These are phyloP conservation scores for Gilbertella persicaria DNA, from an alignment of 371 early-diverging fungal genomes.

Conservation along the genomic window DNA sequence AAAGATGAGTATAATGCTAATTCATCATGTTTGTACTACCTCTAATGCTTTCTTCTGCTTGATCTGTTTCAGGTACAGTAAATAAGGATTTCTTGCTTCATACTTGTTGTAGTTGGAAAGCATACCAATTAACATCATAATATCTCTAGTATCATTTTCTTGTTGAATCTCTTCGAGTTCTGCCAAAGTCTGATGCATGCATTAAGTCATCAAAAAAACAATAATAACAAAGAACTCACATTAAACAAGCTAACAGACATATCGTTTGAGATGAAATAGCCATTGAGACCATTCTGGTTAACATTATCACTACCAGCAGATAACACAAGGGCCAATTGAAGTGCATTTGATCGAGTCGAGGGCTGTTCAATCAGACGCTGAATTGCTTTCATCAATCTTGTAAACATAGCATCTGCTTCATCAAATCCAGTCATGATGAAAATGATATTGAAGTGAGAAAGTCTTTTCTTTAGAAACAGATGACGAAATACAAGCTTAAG, in stretches of 20 bases:
- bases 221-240: conserved; percentile 18
- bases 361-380: conserved; percentile 24
- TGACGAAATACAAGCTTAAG: conserved; percentile 48
- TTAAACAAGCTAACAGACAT: conserved; percentile 41
- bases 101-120: conserved; percentile 62
- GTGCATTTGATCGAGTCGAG: conserved; percentile 21
- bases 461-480: conserved; percentile 51
- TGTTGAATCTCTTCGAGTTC: conserved; percentile 1
- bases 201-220: background rate
- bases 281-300: conserved; percentile 60
- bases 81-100: conserved; percentile 52
- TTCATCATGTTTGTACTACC: conserved; percentile 1
- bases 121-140: conserved; percentile 46
- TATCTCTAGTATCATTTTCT: conserved; percentile 21
- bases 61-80: conserved; percentile 6
- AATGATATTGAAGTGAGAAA: conserved; percentile 58
- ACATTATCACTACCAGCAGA: conserved; percentile 60
- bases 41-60: conserved; percentile 20
- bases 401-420: conserved; percentile 52
- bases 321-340: conserved; percentile 47
- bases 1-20: background rate
- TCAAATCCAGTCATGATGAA: conserved; percentile 53
- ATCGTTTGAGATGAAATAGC: conserved; percentile 57
- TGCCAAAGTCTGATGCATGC: background rate
- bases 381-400: conserved; percentile 36